Conservation (phyloP, 805 yeast genomes). For the Dipodascus albidus region DNA sequence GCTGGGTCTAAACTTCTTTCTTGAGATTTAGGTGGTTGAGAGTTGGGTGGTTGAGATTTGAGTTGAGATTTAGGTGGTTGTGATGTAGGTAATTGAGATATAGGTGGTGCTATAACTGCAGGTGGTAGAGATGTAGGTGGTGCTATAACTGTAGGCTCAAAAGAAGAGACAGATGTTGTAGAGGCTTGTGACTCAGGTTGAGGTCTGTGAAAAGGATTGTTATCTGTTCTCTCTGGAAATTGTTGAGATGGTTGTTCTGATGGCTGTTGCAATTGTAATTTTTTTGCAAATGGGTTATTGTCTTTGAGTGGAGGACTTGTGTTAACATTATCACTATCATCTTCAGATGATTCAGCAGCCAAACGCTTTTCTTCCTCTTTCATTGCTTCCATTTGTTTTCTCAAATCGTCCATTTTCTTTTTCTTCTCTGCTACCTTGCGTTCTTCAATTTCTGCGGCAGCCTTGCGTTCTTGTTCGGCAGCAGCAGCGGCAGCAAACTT, state of each 20-base stretch:
- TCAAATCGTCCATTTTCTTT: constrained; percentile 2
- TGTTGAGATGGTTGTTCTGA: not conserved
- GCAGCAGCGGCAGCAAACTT: not conserved
- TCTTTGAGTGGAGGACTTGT: constrained; percentile 7
- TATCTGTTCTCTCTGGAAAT: constrained; percentile 5
- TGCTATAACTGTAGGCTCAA: constrained; percentile 7
- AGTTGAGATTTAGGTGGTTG: too few relatives aligned
- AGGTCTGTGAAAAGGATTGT: constrained; percentile 10
- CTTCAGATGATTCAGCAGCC: constrained; percentile 9
- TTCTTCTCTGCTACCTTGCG: not conserved
- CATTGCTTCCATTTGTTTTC: constrained; percentile 15
- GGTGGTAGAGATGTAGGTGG: constrained; percentile 5
- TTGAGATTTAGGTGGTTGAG: constrained; percentile 13
- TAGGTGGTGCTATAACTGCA: constrained; percentile 6
- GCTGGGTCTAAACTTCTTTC: constrained; percentile 12
- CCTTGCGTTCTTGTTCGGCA: not conserved
- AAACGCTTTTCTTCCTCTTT: constrained; percentile 19
- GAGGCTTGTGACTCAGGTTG: not conserved
- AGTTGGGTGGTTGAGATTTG: constrained; percentile 9
- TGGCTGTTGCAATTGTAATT: not conserved
- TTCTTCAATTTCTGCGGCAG: not conserved
- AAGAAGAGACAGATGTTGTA: constrained; percentile 7
- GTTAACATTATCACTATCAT: constrained; percentile 13
- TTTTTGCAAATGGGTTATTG: constrained; percentile 10
- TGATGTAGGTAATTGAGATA: constrained; percentile 12